Percentiles rank a stretch among this genome's conserved stretches.
phyloP scores from a whole-genome alignment of 202 grass and related monocot species.

The Setaria italica region DNA sequence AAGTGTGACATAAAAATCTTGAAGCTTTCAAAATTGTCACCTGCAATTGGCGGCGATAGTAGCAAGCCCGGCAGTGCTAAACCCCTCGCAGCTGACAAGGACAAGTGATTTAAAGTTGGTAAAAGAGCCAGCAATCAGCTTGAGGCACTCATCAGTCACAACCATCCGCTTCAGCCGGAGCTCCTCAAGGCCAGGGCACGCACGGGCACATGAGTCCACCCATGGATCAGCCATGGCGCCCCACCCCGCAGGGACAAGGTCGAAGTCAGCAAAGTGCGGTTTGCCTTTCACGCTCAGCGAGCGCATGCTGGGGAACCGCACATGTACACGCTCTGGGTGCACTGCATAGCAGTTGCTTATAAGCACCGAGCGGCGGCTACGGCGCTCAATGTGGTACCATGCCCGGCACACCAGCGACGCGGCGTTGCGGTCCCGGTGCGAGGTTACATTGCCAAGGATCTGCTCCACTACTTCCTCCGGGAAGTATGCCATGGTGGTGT shows the following conservation, averaged over 20 bases:
- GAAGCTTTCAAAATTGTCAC: conserved; percentile 44
- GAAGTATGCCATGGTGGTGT: conserved; percentile 58
- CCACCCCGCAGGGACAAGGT: conserved; percentile 56
- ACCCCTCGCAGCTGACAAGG: conserved; percentile 68
- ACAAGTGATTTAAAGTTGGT: conserved; percentile 73
- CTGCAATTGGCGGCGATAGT: conserved; percentile 65
- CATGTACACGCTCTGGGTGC: conserved; percentile 41
- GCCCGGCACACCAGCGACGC: conserved; percentile 58
- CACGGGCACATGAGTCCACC: conserved; percentile 42
- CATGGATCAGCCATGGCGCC: conserved; percentile 57
- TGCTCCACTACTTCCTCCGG: conserved; percentile 64
- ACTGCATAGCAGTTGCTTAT: conserved; percentile 68
- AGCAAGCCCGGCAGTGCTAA: conserved; percentile 70
- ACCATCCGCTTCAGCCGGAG: conserved; percentile 82
- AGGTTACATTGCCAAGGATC: conserved; percentile 61
- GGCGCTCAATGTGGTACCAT: conserved; percentile 61
- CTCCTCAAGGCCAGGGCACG: conserved; percentile 61
- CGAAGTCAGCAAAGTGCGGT: conserved; percentile 64
- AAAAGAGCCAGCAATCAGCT: conserved; percentile 57
- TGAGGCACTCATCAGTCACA: conserved; percentile 64
- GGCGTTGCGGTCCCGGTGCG: conserved; percentile 53
- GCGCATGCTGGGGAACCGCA: conserved; percentile 52
- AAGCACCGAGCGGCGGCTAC: conserved; percentile 50
- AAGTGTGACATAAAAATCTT: neutral
- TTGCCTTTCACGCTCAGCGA: conserved; percentile 68